phyloP scores from a whole-genome alignment of 2,329 filamentous ascomycete genomes.

The Clarireedia sp. region DNA sequence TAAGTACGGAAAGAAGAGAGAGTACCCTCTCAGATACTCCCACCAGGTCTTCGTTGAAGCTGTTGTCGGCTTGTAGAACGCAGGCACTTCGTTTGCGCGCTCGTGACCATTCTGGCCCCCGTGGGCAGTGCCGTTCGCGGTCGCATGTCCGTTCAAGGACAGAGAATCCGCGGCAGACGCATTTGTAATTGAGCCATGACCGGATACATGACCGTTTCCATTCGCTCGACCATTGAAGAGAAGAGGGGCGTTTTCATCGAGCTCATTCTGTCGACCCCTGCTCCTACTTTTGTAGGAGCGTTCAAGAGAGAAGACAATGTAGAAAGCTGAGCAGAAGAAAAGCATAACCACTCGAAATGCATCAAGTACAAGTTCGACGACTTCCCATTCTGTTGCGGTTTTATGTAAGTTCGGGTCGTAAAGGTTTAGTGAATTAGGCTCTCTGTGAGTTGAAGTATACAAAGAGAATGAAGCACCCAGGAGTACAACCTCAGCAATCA shows the following conservation, averaged over 20 bases:
- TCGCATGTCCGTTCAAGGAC: slow-evolving; percentile 25
- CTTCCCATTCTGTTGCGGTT: slow-evolving; percentile 45
- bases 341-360: slow-evolving; percentile 62
- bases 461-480: slow-evolving; percentile 60
- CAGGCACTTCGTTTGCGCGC: slow-evolving; percentile 53
- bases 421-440: slow-evolving; percentile 36
- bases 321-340: slow-evolving; percentile 44
- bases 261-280: slow-evolving; percentile 7
- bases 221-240: slow-evolving; percentile 38
- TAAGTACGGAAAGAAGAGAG: slow-evolving; percentile 89
- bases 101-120: slow-evolving; percentile 40
- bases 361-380: slow-evolving; percentile 58
- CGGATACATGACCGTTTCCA: slow-evolving; percentile 25
- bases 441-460: slow-evolving; percentile 58
- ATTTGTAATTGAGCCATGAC: slow-evolving; percentile 34
- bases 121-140: slow-evolving; percentile 10
- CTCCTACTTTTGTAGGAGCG: slow-evolving; percentile 19
- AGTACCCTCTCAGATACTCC: slow-evolving; percentile 90
- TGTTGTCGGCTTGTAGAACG: slow-evolving; percentile 84
- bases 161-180: slow-evolving; percentile 9
- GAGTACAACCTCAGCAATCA: slow-evolving; percentile 67
- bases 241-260: slow-evolving; percentile 55
- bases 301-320: slow-evolving; percentile 42
- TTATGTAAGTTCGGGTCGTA: slow-evolving; percentile 34
- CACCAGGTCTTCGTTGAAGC: slow-evolving; percentile 87